Conservation (phyloP, 192 early-diverging fungal genomes). For the Spinellus fusiger region DNA sequence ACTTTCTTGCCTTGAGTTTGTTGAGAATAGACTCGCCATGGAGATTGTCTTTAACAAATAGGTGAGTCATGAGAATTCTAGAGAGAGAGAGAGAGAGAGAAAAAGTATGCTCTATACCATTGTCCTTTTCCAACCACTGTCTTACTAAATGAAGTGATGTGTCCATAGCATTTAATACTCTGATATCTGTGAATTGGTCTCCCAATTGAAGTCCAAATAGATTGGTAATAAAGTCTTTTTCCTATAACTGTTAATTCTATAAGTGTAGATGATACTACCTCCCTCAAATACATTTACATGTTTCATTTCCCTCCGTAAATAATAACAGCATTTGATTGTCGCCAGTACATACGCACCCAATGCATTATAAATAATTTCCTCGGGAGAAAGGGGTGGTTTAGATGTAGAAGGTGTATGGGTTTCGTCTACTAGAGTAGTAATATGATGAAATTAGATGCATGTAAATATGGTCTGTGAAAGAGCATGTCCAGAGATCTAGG, state of each 20-base stretch:
- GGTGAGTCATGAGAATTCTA: not conserved
- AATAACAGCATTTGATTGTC: slow-evolving; percentile 41
- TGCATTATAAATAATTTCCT: slow-evolving; percentile 32
- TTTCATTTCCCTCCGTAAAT: slow-evolving; percentile 51
- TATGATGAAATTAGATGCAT: slow-evolving; percentile 45
- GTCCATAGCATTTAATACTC: slow-evolving; percentile 34
- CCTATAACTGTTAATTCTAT: slow-evolving; percentile 20
- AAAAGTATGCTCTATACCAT: not conserved
- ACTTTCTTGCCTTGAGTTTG: slow-evolving; percentile 28
- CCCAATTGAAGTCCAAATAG: slow-evolving; percentile 43
- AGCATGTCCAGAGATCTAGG: slow-evolving; percentile 56
- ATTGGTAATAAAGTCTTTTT: slow-evolving; percentile 57
- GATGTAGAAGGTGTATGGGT: not conserved
- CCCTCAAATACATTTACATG: slow-evolving; percentile 52
- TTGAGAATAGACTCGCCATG: not conserved
- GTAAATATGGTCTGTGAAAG: slow-evolving; percentile 55
- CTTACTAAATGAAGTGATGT: slow-evolving; percentile 6
- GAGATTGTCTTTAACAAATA: not conserved
- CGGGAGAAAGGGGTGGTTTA: too few relatives aligned
- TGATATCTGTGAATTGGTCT: slow-evolving; percentile 34
- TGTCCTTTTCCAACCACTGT: not conserved
- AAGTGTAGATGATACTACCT: not conserved
- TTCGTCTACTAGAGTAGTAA: slow-evolving; percentile 24
- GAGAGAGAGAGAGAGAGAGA: not conserved
- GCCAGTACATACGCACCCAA: slow-evolving; percentile 44